Base-by-base conservation (phyloP, 768 basidiomycete genomes). In the Pulveroboletus sp. region DNA sequence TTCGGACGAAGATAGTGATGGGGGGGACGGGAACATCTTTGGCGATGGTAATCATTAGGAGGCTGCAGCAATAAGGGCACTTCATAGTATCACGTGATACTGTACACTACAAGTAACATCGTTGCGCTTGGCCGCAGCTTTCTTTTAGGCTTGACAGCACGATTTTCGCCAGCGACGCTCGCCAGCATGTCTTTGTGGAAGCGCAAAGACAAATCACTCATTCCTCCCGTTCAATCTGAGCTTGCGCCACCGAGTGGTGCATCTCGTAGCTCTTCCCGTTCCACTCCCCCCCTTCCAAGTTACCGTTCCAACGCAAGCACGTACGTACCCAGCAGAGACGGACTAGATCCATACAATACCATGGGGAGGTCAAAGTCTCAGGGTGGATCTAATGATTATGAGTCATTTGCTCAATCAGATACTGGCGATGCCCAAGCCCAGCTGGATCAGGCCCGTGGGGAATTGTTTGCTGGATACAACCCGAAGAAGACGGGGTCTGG, bases 391-490 rank as follows among this genome's bases (percentile, higher is more conserved):
- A 63, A 69, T 52, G 67, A 64, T 51, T 54, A 57, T 43, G 63
- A 61, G 19, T 32, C 56, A 10, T 23, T 54, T 38, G 36, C 20
- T 2, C 45, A 59, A 29, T 38, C 54, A 36, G 45, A 17, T 31
- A 38, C 48, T 12, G 24, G 22, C 43, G 68, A 65, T 49, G 39
- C 55, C 41, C 71, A 86, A 56, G 56, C 50, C 43, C 71, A 86
- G 54, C 58, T 83, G 38, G 80, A 87, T 53, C 70, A 73, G 26
- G 86, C 87, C 65, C 82, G 89, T 39, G 78, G 71, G 36, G 87
- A 86, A 56, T 74, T 92, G 22, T 89, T 92, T 64, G 68, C 85
- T 49, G 89, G 89, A 11, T 85, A 83, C 64, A 81, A 85, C 37
- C 76, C 84, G 2, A 63, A 78, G 54, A 81, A 77, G 56, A 63